A percentile compares a stretch with the other conserved stretches of the same genome.
Evolutionary conservation across 352 stramenopile genomes (phyloP).

Genomic region (Aphanomyces euteiches): DNA sequence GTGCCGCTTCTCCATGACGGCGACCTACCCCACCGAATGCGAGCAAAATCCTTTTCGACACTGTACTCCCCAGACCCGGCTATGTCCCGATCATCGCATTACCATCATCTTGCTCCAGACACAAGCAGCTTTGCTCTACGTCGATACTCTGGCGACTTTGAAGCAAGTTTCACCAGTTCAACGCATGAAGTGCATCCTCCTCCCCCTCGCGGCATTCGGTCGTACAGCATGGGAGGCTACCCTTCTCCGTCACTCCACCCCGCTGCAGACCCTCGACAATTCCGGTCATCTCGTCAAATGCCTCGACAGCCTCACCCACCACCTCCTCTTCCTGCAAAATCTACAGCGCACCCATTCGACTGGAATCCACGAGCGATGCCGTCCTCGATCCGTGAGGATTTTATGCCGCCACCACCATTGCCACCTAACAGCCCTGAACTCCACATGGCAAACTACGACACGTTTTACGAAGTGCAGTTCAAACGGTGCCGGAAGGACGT

Average conservation of each 20-base stretch:
- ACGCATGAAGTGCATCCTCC: conserved; percentile 5
- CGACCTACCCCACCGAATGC: conserved; percentile 13
- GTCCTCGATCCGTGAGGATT: background rate
- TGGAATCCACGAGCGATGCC: background rate
- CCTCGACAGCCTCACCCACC: background rate
- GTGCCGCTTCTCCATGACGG: conserved; percentile 19
- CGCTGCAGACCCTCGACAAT: background rate
- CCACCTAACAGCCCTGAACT: background rate
- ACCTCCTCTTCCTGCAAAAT: background rate
- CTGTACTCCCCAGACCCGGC: conserved; percentile 9
- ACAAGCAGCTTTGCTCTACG: conserved; percentile 18
- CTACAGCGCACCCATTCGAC: background rate
- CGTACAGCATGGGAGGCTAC: conserved; percentile 24
- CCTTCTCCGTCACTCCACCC: conserved; percentile 6
- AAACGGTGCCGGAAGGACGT: conserved; percentile 67
- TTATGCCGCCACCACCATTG: background rate
- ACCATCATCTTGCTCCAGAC: conserved; percentile 10
- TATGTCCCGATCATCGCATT: background rate
- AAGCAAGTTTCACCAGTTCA: background rate
- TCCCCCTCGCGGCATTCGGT: conserved; percentile 27
- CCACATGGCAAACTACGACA: background rate
- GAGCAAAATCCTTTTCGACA: conserved; percentile 27
- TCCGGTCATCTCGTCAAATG: background rate
- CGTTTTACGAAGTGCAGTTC: conserved; percentile 69
- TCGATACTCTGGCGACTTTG: conserved; percentile 25